Evolutionary conservation across 768 basidiomycete genomes (phyloP), one percentile per base, ranked within the genome.

Genomic region (Agaricus blazei): DNA sequence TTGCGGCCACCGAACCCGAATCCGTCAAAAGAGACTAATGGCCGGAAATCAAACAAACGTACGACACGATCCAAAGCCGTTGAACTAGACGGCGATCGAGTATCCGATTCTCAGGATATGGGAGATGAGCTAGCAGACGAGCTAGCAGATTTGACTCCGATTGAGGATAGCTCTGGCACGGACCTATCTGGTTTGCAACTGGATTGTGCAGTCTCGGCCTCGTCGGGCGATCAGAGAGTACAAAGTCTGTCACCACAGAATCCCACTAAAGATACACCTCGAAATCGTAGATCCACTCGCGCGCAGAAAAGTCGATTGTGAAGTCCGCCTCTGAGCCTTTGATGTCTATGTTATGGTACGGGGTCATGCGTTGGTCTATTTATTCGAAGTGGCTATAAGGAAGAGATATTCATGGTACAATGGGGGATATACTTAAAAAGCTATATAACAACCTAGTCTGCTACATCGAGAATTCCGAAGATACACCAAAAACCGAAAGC

Each of bases 21-120:
- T 53, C 74, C 65, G 50, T 73, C 72, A 23, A 79, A 69, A 60
- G 72, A 72, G 54, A 79, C 74, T 0, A 73, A 73, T 19, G 76
- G 75, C 24, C 69, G 75, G 41, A 79, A 76, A 58, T 75, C 76
- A 0, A 69, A 58, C 15, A 78, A 75, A 59, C 68, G 64, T 46
- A 62, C 63, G 26, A 38, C 37, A 63, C 61, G 31, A 58, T 54
- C 3, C 63, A 60, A 28, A 42, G 54, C 2, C 48, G 54, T 58
- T 43, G 52, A 51, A 29, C 38, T 44, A 7, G 41, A 59, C 19
- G 52, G 56, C 23, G 54, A 59, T 50, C 54, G 48, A 45, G 26
- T 31, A 36, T 31, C 51, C 44, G 37, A 52, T 15, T 26, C 52
- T 50, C 49, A 54, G 29, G 48, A 31, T 51, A 45, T 34, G 3